These are phyloP conservation scores for Talaromyces sp. DNA, from an alignment of 2,329 filamentous ascomycete species.

Conservation along the genomic window DNA sequence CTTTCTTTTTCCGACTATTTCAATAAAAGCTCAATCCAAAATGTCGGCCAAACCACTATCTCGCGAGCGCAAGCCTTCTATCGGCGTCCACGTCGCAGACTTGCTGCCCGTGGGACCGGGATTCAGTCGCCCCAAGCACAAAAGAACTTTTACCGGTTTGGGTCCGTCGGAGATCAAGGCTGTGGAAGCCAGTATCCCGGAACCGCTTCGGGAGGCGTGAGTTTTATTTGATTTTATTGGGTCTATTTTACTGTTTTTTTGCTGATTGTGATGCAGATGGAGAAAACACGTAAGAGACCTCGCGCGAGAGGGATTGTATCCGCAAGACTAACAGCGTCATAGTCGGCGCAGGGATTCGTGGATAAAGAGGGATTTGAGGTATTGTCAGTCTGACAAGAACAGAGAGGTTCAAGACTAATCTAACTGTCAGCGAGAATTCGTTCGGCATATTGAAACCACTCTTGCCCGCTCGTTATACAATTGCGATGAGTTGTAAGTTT, in stretches of 20 bases:
- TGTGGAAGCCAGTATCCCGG: conserved; percentile 86
- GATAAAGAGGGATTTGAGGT: conserved; percentile 74
- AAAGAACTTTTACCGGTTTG: conserved; percentile 92
- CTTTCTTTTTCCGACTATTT: no score
- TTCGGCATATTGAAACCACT: conserved; percentile 93
- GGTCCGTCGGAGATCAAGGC: conserved; percentile 86
- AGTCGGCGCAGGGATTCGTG: conserved; percentile 65
- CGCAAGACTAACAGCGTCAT: conserved; percentile 1
- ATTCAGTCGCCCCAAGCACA: conserved; percentile 90
- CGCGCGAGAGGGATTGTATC: neutral
- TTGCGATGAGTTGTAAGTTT: conserved; percentile 71
- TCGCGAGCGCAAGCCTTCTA: conserved; percentile 76
- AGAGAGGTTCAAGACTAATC: neutral
- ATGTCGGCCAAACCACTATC: conserved; percentile 14
- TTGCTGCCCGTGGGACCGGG: conserved; percentile 82
- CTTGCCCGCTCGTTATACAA: conserved; percentile 96
- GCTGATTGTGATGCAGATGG: conserved; percentile 42
- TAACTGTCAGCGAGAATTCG: conserved; percentile 63
- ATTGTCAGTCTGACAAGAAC: conserved; percentile 10
- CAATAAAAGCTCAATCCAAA: conserved; percentile 3
- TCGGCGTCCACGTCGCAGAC: conserved; percentile 76
- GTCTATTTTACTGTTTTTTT: neutral
- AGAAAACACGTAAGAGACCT: conserved; percentile 50
- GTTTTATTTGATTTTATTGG: conserved; percentile 46
- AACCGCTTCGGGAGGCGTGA: conserved; percentile 79